A percentile compares a stretch with the other conserved stretches of the same genome.
Evolutionary conservation across 768 basidiomycete genomes (phyloP).

Genomic region (Auricularia auricula-judae): DNA sequence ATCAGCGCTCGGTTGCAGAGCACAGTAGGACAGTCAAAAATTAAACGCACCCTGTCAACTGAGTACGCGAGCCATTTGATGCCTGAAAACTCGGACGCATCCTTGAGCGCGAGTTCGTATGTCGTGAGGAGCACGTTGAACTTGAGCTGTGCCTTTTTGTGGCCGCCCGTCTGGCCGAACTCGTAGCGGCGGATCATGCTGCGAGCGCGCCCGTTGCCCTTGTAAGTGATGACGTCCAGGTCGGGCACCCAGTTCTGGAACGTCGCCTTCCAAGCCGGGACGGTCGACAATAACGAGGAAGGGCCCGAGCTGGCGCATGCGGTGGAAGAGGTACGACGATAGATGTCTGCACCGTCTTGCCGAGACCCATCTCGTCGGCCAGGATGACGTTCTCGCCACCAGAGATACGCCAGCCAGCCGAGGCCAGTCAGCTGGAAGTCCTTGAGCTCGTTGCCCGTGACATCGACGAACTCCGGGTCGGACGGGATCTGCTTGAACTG

Average conservation of each 20-base stretch:
- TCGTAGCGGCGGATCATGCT: conserved; percentile 88
- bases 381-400: conserved; percentile 97
- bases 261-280: conserved; percentile 98
- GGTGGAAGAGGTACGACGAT: conserved; percentile 89
- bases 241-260: conserved; percentile 97
- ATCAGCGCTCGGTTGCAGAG: conserved; percentile 9
- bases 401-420: conserved; percentile 95
- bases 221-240: conserved; percentile 82
- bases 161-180: conserved; percentile 73
- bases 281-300: conserved; percentile 95
- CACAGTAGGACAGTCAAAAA: neutral
- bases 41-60: conserved; percentile 74
- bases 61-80: conserved; percentile 97
- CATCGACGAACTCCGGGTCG: conserved; percentile 76
- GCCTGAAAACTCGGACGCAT: conserved; percentile 75
- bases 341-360: conserved; percentile 95
- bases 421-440: conserved; percentile 97
- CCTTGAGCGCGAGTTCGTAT: conserved; percentile 89
- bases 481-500: conserved; percentile 70
- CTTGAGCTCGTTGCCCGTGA: conserved; percentile 78
- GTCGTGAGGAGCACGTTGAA: conserved; percentile 97
- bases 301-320: conserved; percentile 80
- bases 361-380: conserved; percentile 99
- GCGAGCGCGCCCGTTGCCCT: conserved; percentile 77
- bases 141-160: conserved; percentile 47